phyloP scores from a whole-genome alignment of 2,329 filamentous ascomycete species.

The Epichloe hybrida region DNA sequence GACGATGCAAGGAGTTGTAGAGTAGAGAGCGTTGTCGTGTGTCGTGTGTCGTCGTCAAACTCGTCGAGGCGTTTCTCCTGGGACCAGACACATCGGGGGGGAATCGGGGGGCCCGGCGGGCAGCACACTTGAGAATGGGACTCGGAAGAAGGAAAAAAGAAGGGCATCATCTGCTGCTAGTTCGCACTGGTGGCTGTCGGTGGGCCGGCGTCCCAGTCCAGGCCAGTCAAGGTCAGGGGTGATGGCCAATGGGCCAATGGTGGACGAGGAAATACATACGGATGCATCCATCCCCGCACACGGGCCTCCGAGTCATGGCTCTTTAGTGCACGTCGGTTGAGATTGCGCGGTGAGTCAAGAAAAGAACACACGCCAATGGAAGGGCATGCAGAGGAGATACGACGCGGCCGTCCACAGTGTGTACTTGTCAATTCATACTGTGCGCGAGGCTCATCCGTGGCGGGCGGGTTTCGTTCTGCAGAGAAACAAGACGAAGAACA shows the following conservation, averaged over 20 bases:
- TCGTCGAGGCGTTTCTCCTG: not conserved
- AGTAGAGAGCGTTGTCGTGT: not conserved
- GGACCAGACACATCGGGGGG: not conserved
- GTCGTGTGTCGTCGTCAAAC: not conserved
- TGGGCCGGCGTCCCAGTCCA: not conserved
- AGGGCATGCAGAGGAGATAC: too few relatives aligned
- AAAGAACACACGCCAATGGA: too few relatives aligned
- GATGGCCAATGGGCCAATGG: not conserved
- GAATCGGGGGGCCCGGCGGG: not conserved
- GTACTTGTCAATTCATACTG: accelerated
- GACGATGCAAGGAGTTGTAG: not conserved
- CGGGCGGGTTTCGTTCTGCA: too few relatives aligned
- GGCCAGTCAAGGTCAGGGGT: not conserved
- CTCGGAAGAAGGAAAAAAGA: not conserved
- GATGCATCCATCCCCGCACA: not conserved
- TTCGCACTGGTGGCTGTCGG: not conserved
- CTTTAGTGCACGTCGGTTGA: not conserved
- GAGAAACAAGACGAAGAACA: too few relatives aligned
- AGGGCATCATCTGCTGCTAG: conserved; percentile 1
- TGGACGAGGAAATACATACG: not conserved
- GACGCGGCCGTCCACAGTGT: too few relatives aligned
- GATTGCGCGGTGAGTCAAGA: not conserved
- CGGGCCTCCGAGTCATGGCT: not conserved
- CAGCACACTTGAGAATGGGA: not conserved
- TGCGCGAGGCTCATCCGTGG: too few relatives aligned